Conservation (phyloP, 257 asterid species). For the Verbascum thapsus region DNA sequence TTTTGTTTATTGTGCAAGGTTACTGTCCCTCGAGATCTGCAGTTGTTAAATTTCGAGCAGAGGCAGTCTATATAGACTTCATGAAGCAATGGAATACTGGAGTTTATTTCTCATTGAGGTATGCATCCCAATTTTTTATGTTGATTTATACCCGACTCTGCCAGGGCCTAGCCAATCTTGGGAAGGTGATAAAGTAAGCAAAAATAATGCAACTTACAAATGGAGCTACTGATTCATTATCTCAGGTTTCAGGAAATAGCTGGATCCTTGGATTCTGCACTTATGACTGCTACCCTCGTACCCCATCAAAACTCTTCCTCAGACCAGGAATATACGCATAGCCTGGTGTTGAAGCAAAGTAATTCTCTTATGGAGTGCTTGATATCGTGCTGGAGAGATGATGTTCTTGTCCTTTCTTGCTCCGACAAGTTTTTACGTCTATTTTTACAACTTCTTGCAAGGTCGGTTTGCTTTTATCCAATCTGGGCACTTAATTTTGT, state of each 20-base stretch:
- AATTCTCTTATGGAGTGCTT: slow-evolving; percentile 77
- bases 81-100: slow-evolving; percentile 95
- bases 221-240: slow-evolving; percentile 35
- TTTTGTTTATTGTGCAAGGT: slow-evolving; percentile 49
- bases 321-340: slow-evolving; percentile 43
- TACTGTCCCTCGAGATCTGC: slow-evolving; percentile 70
- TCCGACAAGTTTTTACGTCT: slow-evolving; percentile 94
- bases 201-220: slow-evolving; percentile 16
- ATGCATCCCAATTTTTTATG: slow-evolving; percentile 12
- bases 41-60: slow-evolving; percentile 72
- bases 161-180: slow-evolving; percentile 24
- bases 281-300: slow-evolving; percentile 55
- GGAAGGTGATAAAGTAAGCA: slow-evolving; percentile 24
- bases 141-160: slow-evolving; percentile 11
- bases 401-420: slow-evolving; percentile 82
- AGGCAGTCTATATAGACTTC: slow-evolving; percentile 79
- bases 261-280: slow-evolving; percentile 92
- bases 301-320: slow-evolving; percentile 47
- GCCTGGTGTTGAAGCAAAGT: slow-evolving; percentile 73
- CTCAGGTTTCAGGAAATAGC: slow-evolving; percentile 99
- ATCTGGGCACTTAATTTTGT: slow-evolving; percentile 14
- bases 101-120: slow-evolving; percentile 92
- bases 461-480: slow-evolving; percentile 50
- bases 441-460: slow-evolving; percentile 89
- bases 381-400: slow-evolving; percentile 93